Conservation (phyloP, 306 rosid species). For the Datisca glomerata region DNA sequence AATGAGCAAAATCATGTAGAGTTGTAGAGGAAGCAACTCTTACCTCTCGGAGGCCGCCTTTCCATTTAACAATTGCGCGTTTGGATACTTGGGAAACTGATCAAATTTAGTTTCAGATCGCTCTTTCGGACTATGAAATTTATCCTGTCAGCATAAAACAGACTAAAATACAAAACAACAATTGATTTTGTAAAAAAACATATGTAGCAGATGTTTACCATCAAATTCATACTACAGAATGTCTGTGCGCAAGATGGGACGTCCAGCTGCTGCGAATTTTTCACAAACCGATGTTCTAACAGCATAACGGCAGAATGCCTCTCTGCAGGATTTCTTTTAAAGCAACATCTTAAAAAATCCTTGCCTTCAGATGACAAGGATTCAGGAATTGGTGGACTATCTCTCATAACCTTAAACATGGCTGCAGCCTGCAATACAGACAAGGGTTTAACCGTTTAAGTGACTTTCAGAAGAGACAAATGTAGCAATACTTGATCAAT, state of each 20-base stretch:
- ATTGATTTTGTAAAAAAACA: neutral
- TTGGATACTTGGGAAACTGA: constrained; percentile 21
- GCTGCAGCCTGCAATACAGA: constrained; percentile 76
- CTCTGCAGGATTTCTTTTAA: constrained; percentile 89
- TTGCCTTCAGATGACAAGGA: constrained; percentile 66
- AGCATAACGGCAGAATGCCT: constrained; percentile 57
- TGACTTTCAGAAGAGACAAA: too few species aligned
- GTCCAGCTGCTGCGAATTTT: constrained; percentile 34
- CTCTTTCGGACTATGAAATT: constrained; percentile 38
- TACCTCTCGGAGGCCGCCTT: constrained; percentile 33
- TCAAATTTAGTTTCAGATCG: constrained; percentile 31
- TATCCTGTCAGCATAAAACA: constrained; percentile 35
- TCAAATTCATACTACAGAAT: constrained; percentile 20
- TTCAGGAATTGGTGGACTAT: constrained; percentile 78
- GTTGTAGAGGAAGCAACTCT: constrained; percentile 21
- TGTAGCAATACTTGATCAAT: too few species aligned
- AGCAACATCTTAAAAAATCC: constrained; percentile 80
- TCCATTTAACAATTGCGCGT: constrained; percentile 22
- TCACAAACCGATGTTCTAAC: constrained; percentile 76
- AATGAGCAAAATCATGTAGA: constrained; percentile 6
- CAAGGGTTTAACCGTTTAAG: constrained; percentile 13
- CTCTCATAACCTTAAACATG: constrained; percentile 88
- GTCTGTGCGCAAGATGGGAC: constrained; percentile 23
- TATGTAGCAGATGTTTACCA: constrained; percentile 25
- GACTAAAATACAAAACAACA: constrained; percentile 9